Evolutionary conservation across 768 basidiomycete genomes (phyloP).

Genomic region (Cyclocybe cylindracea): DNA sequence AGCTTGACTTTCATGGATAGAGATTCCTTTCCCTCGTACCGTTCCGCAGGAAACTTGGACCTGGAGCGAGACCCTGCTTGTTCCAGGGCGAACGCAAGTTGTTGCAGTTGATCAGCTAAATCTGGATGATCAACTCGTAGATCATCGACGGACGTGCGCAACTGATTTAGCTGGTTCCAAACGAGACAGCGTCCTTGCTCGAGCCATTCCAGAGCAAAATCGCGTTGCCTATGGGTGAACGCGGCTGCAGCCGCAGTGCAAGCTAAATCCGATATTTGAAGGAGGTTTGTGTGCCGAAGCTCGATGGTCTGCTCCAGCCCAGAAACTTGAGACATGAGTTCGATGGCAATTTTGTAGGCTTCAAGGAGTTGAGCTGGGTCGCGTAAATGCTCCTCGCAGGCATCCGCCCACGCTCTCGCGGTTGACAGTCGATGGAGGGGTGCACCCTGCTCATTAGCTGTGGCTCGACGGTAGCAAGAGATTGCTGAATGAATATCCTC

Average conservation of each 20-base stretch:
- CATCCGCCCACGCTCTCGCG: constrained; percentile 3
- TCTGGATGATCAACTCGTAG: not conserved
- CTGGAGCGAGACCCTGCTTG: not conserved
- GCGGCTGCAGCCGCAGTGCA: constrained; percentile 7
- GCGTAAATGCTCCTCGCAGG: not conserved
- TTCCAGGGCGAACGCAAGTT: constrained; percentile 6
- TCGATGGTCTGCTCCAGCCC: constrained; percentile 16
- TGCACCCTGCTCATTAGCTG: not conserved
- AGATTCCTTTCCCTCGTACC: too few species aligned
- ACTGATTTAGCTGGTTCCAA: constrained; percentile 13
- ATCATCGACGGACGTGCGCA: constrained; percentile 11
- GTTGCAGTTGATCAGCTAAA: constrained; percentile 2
- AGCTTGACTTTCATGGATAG: constrained; percentile 1
- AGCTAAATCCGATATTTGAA: constrained; percentile 3
- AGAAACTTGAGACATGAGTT: constrained; percentile 14
- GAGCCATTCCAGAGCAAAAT: constrained; percentile 15
- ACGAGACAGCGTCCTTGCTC: constrained; percentile 17
- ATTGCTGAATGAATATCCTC: constrained; percentile 14
- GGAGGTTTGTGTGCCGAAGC: constrained; percentile 9
- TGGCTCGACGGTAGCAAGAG: not conserved
- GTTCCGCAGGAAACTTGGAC: not conserved
- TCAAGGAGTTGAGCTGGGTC: constrained; percentile 4
- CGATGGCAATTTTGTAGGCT: constrained; percentile 14
- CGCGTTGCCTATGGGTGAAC: not conserved
- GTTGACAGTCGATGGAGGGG: constrained; percentile 2